Evolutionary conservation across 805 yeast species (phyloP).

Genomic region (Millerozyma acaciae): DNA sequence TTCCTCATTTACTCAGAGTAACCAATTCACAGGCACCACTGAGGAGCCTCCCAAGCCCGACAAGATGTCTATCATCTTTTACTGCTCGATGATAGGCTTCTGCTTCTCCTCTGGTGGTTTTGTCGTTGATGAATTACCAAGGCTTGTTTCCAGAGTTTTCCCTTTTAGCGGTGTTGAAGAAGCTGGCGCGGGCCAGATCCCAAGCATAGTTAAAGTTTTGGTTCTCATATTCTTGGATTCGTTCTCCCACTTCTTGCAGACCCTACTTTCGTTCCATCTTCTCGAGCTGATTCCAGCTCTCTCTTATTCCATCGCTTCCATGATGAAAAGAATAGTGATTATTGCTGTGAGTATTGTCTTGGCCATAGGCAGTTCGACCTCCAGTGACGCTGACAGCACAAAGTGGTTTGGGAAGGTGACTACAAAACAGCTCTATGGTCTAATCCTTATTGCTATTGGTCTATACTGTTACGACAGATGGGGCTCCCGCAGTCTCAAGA

Average conservation of each 20-base stretch:
- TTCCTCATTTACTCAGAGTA: slow-evolving; percentile 11
- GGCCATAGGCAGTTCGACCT: slow-evolving; percentile 49
- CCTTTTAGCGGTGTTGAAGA: slow-evolving; percentile 1
- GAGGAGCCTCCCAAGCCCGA: slow-evolving; percentile 52
- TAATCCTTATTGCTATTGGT: slow-evolving; percentile 51
- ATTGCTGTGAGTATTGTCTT: slow-evolving; percentile 70
- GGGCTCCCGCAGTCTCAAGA: slow-evolving; percentile 36
- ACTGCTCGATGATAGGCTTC: slow-evolving; percentile 74
- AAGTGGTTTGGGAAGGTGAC: slow-evolving; percentile 37
- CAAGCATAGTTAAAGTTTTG: slow-evolving; percentile 36
- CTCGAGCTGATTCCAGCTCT: slow-evolving; percentile 80
- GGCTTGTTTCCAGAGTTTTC: slow-evolving; percentile 10
- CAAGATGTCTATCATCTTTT: slow-evolving; percentile 74
- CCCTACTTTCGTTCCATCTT: slow-evolving; percentile 75
- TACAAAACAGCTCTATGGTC: slow-evolving; percentile 44
- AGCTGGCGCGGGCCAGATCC: slow-evolving; percentile 8
- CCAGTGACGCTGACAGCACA: slow-evolving; percentile 8
- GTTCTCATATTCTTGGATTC: slow-evolving; percentile 62
- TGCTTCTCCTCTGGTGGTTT: slow-evolving; percentile 72
- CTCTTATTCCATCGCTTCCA: slow-evolving; percentile 79
- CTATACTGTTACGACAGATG: slow-evolving; percentile 63
- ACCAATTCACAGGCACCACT: slow-evolving; percentile 8
- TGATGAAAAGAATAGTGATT: slow-evolving; percentile 84
- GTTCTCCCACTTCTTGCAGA: slow-evolving; percentile 72
- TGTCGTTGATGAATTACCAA: slow-evolving; percentile 54